phyloP scores from a whole-genome alignment of 768 basidiomycete genomes.

The Exidia glandulosa region DNA sequence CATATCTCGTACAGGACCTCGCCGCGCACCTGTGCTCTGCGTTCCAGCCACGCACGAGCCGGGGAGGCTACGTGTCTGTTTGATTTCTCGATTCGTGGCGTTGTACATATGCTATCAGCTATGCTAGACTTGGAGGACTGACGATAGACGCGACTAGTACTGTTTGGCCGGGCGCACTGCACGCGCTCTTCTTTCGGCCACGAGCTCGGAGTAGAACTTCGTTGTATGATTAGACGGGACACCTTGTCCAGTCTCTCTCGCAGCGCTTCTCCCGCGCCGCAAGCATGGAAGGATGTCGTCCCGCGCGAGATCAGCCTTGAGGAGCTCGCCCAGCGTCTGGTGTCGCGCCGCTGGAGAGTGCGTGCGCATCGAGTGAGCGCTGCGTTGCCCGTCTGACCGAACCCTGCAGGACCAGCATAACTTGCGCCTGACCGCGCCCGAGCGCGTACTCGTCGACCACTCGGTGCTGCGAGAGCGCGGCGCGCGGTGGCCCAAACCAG shows the following conservation, averaged over 20 bases:
- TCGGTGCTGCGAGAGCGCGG: background rate
- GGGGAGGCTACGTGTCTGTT: slow-evolving; percentile 16
- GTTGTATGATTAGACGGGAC: background rate
- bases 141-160: background rate
- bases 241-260: background rate
- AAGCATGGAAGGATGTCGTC: background rate
- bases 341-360: background rate
- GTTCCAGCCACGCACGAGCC: slow-evolving; percentile 54
- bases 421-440: background rate
- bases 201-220: no score
- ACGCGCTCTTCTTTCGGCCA: no score
- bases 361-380: background rate
- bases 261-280: background rate
- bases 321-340: background rate
- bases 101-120: background rate
- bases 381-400: background rate
- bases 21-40: slow-evolving; percentile 65
- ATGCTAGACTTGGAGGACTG: background rate
- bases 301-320: background rate
- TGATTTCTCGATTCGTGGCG: background rate
- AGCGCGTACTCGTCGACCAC: background rate
- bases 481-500: background rate
- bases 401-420: background rate
- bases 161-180: no score
- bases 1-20: slow-evolving; percentile 74